A percentile compares a stretch with the other conserved stretches of the same genome.
These are phyloP conservation scores for Rhizopogon roseolus DNA, from an alignment of 768 basidiomycete genomes.

Conservation along the genomic window DNA sequence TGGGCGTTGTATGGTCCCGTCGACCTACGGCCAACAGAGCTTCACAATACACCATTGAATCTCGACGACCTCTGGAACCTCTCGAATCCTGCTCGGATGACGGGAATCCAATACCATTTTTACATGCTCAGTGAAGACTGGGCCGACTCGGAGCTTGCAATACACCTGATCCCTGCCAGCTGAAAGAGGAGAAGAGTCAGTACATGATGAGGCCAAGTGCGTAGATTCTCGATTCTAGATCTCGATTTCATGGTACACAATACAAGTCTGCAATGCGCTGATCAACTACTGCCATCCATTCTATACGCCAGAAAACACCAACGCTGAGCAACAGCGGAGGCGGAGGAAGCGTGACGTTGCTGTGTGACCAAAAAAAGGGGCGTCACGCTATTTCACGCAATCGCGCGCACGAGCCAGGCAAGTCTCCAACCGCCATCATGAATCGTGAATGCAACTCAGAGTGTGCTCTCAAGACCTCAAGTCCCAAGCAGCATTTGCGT, in stretches of 20 bases:
- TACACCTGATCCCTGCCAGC: too few species aligned
- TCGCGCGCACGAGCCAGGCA: slow-evolving; percentile 3
- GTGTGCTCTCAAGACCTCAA: slow-evolving; percentile 6
- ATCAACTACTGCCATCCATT: neutral
- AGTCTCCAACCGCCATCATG: slow-evolving; percentile 9
- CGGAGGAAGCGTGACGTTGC: slow-evolving; percentile 5
- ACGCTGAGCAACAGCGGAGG: neutral
- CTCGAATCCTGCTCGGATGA: neutral
- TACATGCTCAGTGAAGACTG: too few species aligned
- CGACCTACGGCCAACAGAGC: neutral
- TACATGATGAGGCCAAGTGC: neutral
- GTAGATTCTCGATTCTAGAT: neutral
- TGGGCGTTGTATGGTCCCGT: slow-evolving; percentile 8
- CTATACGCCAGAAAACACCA: neutral
- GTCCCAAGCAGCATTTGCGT: slow-evolving; percentile 4
- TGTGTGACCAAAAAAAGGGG: slow-evolving; percentile 21
- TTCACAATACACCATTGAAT: neutral
- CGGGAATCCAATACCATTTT: neutral
- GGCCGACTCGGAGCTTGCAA: too few species aligned
- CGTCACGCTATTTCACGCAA: slow-evolving; percentile 14
- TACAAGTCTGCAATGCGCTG: neutral
- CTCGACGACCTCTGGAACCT: neutral
- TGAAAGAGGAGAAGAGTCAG: neutral
- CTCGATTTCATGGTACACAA: neutral
- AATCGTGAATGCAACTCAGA: slow-evolving; percentile 5